These are phyloP conservation scores for Lactarius hatsudake DNA, from an alignment of 768 basidiomycete species.

Conservation along the genomic window DNA sequence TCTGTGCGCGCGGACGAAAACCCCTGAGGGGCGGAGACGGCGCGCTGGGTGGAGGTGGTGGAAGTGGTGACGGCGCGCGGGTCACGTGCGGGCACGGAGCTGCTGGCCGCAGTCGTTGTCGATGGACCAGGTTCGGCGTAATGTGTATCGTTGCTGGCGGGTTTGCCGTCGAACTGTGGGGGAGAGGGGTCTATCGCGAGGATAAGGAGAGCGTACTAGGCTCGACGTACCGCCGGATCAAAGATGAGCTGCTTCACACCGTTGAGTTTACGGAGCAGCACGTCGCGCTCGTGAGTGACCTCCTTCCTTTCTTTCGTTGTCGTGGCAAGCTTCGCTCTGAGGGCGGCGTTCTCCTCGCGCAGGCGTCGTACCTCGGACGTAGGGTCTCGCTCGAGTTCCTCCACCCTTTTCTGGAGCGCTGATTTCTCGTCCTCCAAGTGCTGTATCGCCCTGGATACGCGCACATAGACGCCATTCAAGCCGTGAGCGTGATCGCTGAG, in stretches of 20 bases:
- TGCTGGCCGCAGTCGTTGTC: background rate
- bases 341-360: constrained; percentile 23
- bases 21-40: background rate
- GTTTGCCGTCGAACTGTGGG: background rate
- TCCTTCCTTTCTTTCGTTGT: constrained; percentile 16
- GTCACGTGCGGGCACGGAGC: background rate
- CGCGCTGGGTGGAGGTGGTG: background rate
- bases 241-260: constrained; percentile 16
- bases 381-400: constrained; percentile 39
- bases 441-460: constrained; percentile 28
- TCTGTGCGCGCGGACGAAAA: constrained; percentile 7
- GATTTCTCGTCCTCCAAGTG: constrained; percentile 31
- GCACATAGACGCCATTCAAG: constrained; percentile 34
- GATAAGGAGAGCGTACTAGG: background rate
- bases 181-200: background rate
- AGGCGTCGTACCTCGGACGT: constrained; percentile 20
- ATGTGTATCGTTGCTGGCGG: background rate
- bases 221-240: constrained; percentile 1
- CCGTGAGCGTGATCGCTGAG: constrained; percentile 8
- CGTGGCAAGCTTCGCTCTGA: constrained; percentile 14
- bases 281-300: constrained; percentile 19
- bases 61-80: background rate
- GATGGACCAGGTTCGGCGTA: background rate
- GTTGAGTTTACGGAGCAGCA: constrained; percentile 13
- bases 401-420: constrained; percentile 33